Evolutionary conservation across 2,329 filamentous ascomycete species (phyloP), one percentile per base, ranked within the genome.

Genomic region (Sclerotinia borealis): DNA sequence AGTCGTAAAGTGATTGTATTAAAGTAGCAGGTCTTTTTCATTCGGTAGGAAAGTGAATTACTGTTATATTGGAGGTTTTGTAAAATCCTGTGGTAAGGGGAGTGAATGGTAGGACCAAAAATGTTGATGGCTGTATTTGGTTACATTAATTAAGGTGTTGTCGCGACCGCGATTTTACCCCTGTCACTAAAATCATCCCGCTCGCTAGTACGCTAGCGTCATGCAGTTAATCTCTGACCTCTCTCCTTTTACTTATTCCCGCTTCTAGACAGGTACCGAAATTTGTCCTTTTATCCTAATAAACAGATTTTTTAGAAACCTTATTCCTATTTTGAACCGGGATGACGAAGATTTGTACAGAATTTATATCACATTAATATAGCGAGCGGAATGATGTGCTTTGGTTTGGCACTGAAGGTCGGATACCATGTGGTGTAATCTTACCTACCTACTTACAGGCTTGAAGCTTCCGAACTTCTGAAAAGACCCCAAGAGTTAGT

Each of bases 61-160:
- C n/a, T n/a, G n/a, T n/a, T n/a, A n/a, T n/a, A n/a, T n/a, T n/a
- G n/a, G n/a, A n/a, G n/a, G n/a, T n/a, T n/a, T 29, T 22, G 22
- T 29, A 48, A 22, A 39, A 17, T 36, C 22, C 13, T 37, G 22
- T 56, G 50, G 51, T 62, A n/a, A n/a, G 22, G 51, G 58, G 25
- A 63, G 68, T 61, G 66, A 55, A 64, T 63, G 60, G 65, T 66
- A 64, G 29, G 52, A 50, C 63, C 52, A 61, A 55, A 55, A 58
- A 52, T 66, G 65, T 68, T 69, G 66, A 68, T 67, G 52, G 52
- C 60, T 59, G 48, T 49, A 62, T 60, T 48, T 39, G n/a, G 29
- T 60, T 51, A 51, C 50, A 27, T 52, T 55, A 27, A 61, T 47
- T 62, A 56, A 56, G 36, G 22, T 56, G 61, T 59, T 63, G 54